Evolutionary conservation across 495 filamentous ascomycete genomes (phyloP).

Genomic region (Podospora pseudopauciseta): DNA sequence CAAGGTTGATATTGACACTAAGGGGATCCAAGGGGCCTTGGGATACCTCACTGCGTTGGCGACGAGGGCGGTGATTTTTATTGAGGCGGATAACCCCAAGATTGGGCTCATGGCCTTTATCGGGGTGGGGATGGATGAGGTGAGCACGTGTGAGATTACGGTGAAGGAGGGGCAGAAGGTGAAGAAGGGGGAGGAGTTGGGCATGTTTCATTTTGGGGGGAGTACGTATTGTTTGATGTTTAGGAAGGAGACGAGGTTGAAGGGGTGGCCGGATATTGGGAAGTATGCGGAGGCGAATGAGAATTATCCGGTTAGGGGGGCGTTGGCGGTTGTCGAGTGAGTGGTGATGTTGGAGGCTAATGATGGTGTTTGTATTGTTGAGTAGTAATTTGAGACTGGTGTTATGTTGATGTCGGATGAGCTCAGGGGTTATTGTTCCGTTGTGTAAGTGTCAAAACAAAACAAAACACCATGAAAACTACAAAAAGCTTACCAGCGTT

Average conservation of each 20-base stretch:
- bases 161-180: conserved; percentile 58
- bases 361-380: too few relatives aligned
- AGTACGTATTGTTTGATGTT: conserved; percentile 63
- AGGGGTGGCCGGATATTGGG: conserved; percentile 48
- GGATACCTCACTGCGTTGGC: conserved; percentile 57
- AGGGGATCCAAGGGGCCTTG: conserved; percentile 44
- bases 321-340: conserved; percentile 26
- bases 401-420: too few relatives aligned
- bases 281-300: conserved; percentile 38
- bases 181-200: conserved; percentile 62
- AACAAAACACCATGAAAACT: neutral
- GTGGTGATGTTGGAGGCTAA: neutral
- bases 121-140: conserved; percentile 67
- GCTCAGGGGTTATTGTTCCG: too few relatives aligned
- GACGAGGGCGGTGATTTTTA: conserved; percentile 62
- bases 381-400: too few relatives aligned
- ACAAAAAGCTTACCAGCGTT: neutral
- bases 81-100: conserved; percentile 61
- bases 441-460: too few relatives aligned
- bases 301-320: conserved; percentile 57
- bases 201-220: conserved; percentile 75
- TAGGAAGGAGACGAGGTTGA: conserved; percentile 37
- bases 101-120: conserved; percentile 67
- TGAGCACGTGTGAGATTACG: conserved; percentile 63
- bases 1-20: conserved; percentile 30